phyloP scores from a whole-genome alignment of 345 rosid species.

The Nasturtium officinale region DNA sequence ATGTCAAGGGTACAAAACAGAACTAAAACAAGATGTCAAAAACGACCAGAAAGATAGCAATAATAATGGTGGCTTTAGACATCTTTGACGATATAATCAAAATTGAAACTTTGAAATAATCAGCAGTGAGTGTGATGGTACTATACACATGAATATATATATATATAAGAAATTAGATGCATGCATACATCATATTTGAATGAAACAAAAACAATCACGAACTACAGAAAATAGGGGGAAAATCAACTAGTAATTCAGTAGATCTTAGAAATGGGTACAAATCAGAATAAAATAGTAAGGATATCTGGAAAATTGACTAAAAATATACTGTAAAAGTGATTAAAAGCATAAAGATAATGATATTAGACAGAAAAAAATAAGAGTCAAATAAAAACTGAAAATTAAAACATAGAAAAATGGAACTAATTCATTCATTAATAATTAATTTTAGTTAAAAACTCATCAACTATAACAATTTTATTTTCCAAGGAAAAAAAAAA shows the following conservation, averaged over 20 bases:
- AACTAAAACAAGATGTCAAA: slow-evolving; percentile 10
- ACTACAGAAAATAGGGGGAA: background rate
- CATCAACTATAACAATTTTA: no score
- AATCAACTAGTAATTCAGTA: background rate
- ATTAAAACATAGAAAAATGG: no score
- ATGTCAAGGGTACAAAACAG: no score
- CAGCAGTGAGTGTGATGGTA: background rate
- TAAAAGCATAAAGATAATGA: background rate
- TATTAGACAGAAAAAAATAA: background rate
- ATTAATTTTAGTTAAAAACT: no score
- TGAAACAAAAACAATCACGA: background rate
- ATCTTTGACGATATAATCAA: background rate
- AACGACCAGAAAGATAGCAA: background rate
- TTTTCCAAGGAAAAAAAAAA: background rate
- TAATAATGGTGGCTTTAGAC: background rate
- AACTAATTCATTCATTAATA: no score
- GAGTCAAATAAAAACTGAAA: background rate
- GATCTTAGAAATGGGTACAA: background rate
- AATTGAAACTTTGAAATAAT: background rate
- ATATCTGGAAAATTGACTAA: background rate
- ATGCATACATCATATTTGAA: background rate
- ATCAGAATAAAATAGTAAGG: background rate
- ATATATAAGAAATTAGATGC: background rate
- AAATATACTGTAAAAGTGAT: background rate
- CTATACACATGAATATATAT: background rate